Conservation (phyloP, 1,284 basidiomycete genomes). For the Puccinia novopanici region DNA sequence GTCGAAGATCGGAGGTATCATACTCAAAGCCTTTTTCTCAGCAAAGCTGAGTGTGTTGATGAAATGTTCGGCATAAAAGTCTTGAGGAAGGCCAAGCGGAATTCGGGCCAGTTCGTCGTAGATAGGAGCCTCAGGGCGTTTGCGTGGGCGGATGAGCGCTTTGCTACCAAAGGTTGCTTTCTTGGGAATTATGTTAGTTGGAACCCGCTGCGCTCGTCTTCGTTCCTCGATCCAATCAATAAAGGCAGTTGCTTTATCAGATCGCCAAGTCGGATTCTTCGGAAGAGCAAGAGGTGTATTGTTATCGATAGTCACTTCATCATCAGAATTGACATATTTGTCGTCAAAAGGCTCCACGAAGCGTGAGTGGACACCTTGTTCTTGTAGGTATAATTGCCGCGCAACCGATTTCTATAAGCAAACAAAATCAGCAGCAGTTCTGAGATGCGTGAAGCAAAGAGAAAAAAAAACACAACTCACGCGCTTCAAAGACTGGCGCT, state of each 20-base stretch:
- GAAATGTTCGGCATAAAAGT: slow-evolving; percentile 19
- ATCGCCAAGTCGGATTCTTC: slow-evolving; percentile 13
- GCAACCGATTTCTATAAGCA: slow-evolving; percentile 36
- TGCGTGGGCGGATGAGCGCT: not conserved
- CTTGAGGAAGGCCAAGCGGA: slow-evolving; percentile 34
- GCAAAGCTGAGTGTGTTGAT: slow-evolving; percentile 4
- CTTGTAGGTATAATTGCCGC: slow-evolving; percentile 41
- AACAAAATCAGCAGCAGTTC: not conserved
- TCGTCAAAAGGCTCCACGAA: slow-evolving; percentile 38
- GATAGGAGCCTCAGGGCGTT: slow-evolving; percentile 17
- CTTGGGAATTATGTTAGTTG: not conserved
- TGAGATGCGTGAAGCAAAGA: not conserved
- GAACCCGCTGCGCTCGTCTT: not conserved
- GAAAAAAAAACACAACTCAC: slow-evolving; percentile 17
- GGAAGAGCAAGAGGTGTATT: not conserved
- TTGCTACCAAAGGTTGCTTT: not conserved
- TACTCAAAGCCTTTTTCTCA: not conserved
- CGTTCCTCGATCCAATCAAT: slow-evolving; percentile 41
- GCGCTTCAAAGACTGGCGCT: slow-evolving; percentile 4
- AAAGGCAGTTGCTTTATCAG: slow-evolving; percentile 30
- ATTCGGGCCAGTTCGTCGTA: slow-evolving; percentile 13
- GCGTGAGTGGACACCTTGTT: slow-evolving; percentile 27
- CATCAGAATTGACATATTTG: slow-evolving; percentile 22
- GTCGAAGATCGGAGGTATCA: slow-evolving; percentile 10
- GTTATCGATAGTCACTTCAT: slow-evolving; percentile 14